Evolutionary conservation across 2,329 filamentous ascomycete species (phyloP), one percentile per base, ranked within the genome.

Genomic region (Davidsoniella australis): DNA sequence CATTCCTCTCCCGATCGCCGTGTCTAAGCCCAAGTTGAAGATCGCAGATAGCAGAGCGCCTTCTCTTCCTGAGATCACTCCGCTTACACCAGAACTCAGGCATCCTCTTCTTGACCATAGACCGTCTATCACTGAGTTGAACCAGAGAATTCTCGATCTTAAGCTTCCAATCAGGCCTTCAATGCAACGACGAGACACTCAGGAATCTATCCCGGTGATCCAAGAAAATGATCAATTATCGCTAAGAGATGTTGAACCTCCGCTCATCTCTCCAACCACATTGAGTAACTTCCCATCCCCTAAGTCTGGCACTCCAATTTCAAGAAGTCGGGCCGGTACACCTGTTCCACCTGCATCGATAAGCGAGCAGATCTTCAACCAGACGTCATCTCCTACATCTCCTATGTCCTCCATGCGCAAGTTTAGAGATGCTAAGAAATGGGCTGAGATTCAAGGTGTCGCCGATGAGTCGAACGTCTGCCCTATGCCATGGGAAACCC

Each of bases 381-480:
- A 12, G 18, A 24, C 41, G 10, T 16, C 20, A 8, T 24, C 20
- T 43, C 41, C 41, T 26, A 43, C 14, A 23, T 24, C 23, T 26
- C 18, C 41, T 8, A 14, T 43, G 20, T 26, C 33, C 12, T 39
- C 41, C 20, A 38, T 20, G 9, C 41, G 36, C 18, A 49, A 49
- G n/a, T 26, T 12, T 9, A 44, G 38, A 37, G 41, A 49, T 37
- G 6, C 48, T 3, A 45, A 45, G 33, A 49, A 49, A 16, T 49
- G 48, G 48, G 36, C 33, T 16, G 48, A 49, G 33, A 24, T 49
- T 9, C 48, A 49, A 9, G 48, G 48, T 23, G 33, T 49, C 17
- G 26, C 48, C 18, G 48, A 49, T 17, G 48, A 49, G 17, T 49
- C 48, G 7, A 36, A 40, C 37, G 17, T 49, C 18, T 41, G 26